Conservation (phyloP, 805 yeast genomes). For the Schwanniomyces yamadae region DNA sequence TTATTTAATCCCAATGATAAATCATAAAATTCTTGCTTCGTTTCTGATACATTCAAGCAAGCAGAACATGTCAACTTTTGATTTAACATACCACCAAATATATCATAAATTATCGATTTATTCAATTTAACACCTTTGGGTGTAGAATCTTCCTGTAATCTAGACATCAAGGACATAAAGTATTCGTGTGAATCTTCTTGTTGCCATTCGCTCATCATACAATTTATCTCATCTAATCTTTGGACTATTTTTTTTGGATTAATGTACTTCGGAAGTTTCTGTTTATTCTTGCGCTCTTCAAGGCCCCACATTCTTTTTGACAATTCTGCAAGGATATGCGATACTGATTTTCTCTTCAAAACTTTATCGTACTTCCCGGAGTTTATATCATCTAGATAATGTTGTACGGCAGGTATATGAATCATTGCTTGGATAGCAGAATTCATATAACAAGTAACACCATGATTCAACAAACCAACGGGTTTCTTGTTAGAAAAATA, state of each 20-base stretch:
- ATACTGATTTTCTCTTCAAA: slow-evolving; percentile 57
- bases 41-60: slow-evolving; percentile 80
- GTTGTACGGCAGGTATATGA: slow-evolving; percentile 88
- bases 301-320: slow-evolving; percentile 66
- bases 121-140: slow-evolving; percentile 87
- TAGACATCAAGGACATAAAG: slow-evolving; percentile 84
- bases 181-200: slow-evolving; percentile 98
- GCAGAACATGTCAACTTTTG: slow-evolving; percentile 82
- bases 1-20: slow-evolving; percentile 74
- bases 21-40: slow-evolving; percentile 93
- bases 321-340: slow-evolving; percentile 66
- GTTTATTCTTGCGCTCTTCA: slow-evolving; percentile 36
- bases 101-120: slow-evolving; percentile 81
- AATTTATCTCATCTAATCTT: slow-evolving; percentile 78
- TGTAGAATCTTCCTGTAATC: slow-evolving; percentile 88
- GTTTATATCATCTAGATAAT: slow-evolving; percentile 69
- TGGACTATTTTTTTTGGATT: slow-evolving; percentile 75
- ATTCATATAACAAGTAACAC: slow-evolving; percentile 96
- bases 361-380: slow-evolving; percentile 48
- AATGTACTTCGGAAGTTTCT: slow-evolving; percentile 45
- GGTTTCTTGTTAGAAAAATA: slow-evolving; percentile 53
- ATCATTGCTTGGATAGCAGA: slow-evolving; percentile 89
- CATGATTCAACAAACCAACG: slow-evolving; percentile 79
- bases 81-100: slow-evolving; percentile 86
- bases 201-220: slow-evolving; percentile 97